These are phyloP conservation scores for Capronia americana DNA, from an alignment of 2,329 filamentous ascomycete species.

Conservation along the genomic window DNA sequence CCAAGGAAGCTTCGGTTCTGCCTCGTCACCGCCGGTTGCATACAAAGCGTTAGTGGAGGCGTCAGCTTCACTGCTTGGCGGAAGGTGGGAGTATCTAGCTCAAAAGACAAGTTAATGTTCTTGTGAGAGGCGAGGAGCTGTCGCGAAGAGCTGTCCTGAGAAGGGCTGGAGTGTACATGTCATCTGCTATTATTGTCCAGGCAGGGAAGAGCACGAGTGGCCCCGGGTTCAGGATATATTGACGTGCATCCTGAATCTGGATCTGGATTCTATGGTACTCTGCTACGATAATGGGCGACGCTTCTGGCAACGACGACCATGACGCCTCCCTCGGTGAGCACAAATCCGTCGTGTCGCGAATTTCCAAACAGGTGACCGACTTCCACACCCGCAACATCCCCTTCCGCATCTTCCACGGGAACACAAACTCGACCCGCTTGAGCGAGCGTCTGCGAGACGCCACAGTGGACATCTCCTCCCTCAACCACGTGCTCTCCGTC, in stretches of 20 bases:
- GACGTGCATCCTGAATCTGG: not conserved
- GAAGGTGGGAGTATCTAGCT: not conserved
- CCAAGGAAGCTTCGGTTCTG: not conserved
- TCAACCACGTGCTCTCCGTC: conserved; percentile 68
- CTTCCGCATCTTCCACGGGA: conserved; percentile 65
- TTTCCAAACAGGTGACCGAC: conserved; percentile 29
- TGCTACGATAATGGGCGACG: conserved; percentile 1
- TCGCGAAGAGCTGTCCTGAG: not conserved
- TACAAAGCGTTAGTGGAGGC: not conserved
- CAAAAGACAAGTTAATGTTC: not conserved
- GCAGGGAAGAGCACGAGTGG: not conserved
- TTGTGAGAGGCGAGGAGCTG: not conserved
- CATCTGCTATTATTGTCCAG: not conserved
- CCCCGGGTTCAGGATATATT: not conserved
- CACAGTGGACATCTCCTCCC: conserved; percentile 70
- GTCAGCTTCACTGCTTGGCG: not conserved
- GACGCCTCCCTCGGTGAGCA: conserved; percentile 15
- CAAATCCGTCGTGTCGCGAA: conserved; percentile 12
- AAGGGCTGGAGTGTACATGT: not conserved
- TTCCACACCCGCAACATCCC: conserved; percentile 44
- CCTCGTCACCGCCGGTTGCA: not conserved
- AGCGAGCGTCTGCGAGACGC: conserved; percentile 55
- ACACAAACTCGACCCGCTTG: conserved; percentile 60
- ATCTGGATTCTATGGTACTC: not conserved
- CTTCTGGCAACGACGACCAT: not conserved